Base-by-base conservation (phyloP, 306 rosid species). In the Benincasa hispida region DNA sequence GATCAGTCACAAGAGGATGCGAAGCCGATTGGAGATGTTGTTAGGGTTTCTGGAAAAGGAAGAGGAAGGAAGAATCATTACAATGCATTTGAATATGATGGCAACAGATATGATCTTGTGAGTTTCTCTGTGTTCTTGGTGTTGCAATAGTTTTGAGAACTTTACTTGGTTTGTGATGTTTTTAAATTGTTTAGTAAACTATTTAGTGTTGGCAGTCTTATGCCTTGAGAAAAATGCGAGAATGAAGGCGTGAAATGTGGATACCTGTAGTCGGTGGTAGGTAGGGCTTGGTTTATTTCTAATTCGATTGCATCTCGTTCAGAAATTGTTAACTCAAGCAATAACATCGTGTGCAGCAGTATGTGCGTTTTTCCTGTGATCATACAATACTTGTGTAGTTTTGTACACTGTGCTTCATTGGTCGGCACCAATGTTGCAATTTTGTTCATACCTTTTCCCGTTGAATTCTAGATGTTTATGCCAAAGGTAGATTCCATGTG, bases 1-100 rank as follows among this genome's bases (percentile, higher is more conserved):
- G 97, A 89, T 62, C 82, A 74, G 22, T 76, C 73, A 45, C 79
- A 41, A 6, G 92, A 87, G 53, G 96, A 90, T 24, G 92, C 95
- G 27, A 94, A 88, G 77, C 93, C 98, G 48, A 73, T 95, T 69
- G 99, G 98, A 5, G 89, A 90, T 3, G 74, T 85, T 1, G 13
- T 87, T 86, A 88, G 86, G 93, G 48, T 82, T 75, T 89, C 97
- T 0, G 96, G 98, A 0, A 95, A 87, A 87, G 98, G 99, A 37
- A 88, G 89, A 77, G 82, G 84, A 1, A 78, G 95, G 72, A 85
- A 83, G 87, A 83, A 42, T 47, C 98, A 95, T 75, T 95, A 82
- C 84, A 78, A 81, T 3, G 82, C 91, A 15, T 92, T 90, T 66
- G 97, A 95, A 59, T 95, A 65, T 35, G 99, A 95, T 42, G 96